These are phyloP conservation scores for Solanum dulcamara DNA, from an alignment of 257 asterid species.

Conservation along the genomic window DNA sequence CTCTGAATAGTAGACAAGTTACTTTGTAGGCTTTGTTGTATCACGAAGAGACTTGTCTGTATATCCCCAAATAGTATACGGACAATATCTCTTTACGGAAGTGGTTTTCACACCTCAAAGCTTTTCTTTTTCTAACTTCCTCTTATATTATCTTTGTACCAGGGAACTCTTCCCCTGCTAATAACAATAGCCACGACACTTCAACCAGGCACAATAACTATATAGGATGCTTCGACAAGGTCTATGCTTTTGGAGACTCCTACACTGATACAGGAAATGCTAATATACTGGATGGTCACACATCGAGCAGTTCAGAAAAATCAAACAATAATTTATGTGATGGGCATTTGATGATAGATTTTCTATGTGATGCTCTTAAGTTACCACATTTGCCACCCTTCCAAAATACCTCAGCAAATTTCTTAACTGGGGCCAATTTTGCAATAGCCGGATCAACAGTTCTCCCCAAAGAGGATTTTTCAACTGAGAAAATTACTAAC, in stretches of 20 bases:
- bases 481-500: background rate
- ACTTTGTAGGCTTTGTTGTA: background rate
- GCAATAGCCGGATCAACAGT: slow-evolving; percentile 35
- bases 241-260: slow-evolving; percentile 41
- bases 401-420: slow-evolving; percentile 8
- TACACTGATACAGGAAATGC: slow-evolving; percentile 34
- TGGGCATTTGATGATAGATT: slow-evolving; percentile 26
- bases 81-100: background rate
- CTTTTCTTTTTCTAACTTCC: background rate
- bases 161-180: background rate
- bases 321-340: slow-evolving; percentile 2
- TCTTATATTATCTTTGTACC: background rate
- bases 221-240: slow-evolving; percentile 19
- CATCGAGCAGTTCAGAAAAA: background rate
- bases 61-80: background rate
- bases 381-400: slow-evolving; percentile 20
- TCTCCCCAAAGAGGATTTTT: slow-evolving; percentile 8
- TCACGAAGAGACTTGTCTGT: background rate
- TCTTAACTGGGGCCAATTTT: slow-evolving; percentile 20
- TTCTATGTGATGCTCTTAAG: slow-evolving; percentile 19
- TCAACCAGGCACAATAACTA: background rate
- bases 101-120: background rate
- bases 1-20: background rate
- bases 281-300: slow-evolving; percentile 3
- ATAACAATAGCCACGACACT: background rate